phyloP scores from a whole-genome alignment of 495 filamentous ascomycete genomes.

The Platismatia glauca region DNA sequence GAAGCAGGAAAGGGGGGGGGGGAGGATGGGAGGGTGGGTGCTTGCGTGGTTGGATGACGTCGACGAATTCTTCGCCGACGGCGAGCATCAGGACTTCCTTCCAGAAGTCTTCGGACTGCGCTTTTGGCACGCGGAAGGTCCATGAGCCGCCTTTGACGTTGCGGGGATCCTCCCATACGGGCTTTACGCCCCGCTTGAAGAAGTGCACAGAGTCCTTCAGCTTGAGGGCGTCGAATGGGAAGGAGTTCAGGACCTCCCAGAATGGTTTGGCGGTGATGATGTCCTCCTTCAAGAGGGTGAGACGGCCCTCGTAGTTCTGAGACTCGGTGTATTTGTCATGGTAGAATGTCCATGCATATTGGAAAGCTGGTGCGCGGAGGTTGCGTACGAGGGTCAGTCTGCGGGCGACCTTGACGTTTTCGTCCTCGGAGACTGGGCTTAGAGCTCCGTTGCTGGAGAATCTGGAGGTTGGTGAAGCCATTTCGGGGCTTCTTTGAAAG shows the following conservation, averaged over 20 bases:
- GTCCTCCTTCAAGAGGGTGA: slow-evolving; percentile 56
- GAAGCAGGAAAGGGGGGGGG: not conserved
- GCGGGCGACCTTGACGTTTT: not conserved
- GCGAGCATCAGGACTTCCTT: slow-evolving; percentile 70
- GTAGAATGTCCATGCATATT: slow-evolving; percentile 45
- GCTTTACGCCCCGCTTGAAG: slow-evolving; percentile 78
- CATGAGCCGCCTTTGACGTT: slow-evolving; percentile 75
- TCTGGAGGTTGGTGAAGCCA: not conserved
- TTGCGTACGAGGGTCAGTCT: not conserved
- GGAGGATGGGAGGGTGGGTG: slow-evolving; percentile 1
- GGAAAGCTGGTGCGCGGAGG: slow-evolving; percentile 5
- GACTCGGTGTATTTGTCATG: slow-evolving; percentile 42
- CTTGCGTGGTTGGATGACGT: slow-evolving; percentile 61
- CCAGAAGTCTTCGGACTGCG: slow-evolving; percentile 52
- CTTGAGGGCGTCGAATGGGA: slow-evolving; percentile 63
- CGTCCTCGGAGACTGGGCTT: not conserved
- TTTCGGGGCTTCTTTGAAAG: not conserved
- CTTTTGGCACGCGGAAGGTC: slow-evolving; percentile 67
- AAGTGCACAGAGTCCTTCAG: slow-evolving; percentile 78
- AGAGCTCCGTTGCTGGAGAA: not conserved
- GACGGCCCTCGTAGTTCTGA: slow-evolving; percentile 50
- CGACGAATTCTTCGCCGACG: slow-evolving; percentile 76
- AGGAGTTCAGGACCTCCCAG: slow-evolving; percentile 87
- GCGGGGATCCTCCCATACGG: slow-evolving; percentile 83
- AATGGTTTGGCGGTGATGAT: slow-evolving; percentile 73